Percentiles rank a stretch among this genome's conserved stretches.
Evolutionary conservation across 2,329 filamentous ascomycete species (phyloP).

Genomic region (Rutstroemia sp.): DNA sequence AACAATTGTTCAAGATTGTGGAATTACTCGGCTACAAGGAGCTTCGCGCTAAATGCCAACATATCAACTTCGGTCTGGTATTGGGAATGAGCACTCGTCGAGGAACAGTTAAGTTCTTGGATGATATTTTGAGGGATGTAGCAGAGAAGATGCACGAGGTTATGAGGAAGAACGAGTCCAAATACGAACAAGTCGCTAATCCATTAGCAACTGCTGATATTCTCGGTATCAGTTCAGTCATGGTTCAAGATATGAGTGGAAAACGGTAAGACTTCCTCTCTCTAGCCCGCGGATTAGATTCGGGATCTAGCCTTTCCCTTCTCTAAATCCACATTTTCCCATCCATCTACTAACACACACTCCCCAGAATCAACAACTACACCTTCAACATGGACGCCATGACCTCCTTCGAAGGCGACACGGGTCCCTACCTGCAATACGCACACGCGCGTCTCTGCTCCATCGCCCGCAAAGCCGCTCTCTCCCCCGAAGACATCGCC

Average conservation of each 20-base stretch:
- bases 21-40: constrained; percentile 64
- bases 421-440: constrained; percentile 79
- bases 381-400: constrained; percentile 74
- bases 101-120: constrained; percentile 67
- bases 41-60: constrained; percentile 59
- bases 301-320: no score
- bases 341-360: no score
- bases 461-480: constrained; percentile 49
- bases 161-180: constrained; percentile 83
- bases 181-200: constrained; percentile 85
- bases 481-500: constrained; percentile 50
- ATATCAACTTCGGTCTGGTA: constrained; percentile 70
- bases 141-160: constrained; percentile 96
- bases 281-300: not conserved
- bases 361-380: constrained; percentile 55
- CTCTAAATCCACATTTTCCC: no score
- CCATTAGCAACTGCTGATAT: constrained; percentile 77
- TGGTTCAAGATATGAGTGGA: constrained; percentile 97
- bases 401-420: constrained; percentile 80
- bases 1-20: constrained; percentile 70
- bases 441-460: constrained; percentile 66
- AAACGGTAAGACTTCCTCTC: constrained; percentile 65
- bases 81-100: constrained; percentile 64
- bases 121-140: constrained; percentile 69
- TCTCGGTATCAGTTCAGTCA: constrained; percentile 87